Base-by-base conservation (phyloP, 164 flowering plant genomes). In the Buxus sempervirens region DNA sequence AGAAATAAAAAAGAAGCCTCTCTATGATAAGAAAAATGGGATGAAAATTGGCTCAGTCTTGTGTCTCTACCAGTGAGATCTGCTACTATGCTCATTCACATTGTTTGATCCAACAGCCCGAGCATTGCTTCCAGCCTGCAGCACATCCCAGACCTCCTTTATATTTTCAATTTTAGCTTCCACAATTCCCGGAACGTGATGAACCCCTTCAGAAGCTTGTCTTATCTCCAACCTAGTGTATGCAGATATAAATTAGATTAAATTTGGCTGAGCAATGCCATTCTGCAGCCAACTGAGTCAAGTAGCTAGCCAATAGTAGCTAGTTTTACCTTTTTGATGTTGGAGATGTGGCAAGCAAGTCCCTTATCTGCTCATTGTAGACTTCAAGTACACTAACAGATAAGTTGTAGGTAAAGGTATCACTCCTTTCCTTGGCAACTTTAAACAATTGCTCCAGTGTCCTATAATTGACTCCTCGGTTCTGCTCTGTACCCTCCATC, bases 371-470 rank as follows among this genome's bases (percentile, higher is more conserved):
- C 65, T 90, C 98, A 76, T 92, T 90, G 75, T 92, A 92, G 60
- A 92, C 95, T 80, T 92, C 98, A 64, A 92, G 93, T 53, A 90
- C 98, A 58, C 98, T 90, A 49, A 90, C 96, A 26, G 91, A 92
- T 64, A 92, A 82, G 67, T 76, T 64, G 60, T 90, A 92, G 9
- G 69, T 54, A 69, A 74, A 77, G 16, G 86, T 84, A 5, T 89
- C 93, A 60, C 69, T 73, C 71, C 96, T 85, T 72, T 88, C 91
- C 65, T 71, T 79, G 23, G 87, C 77, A 76, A 81, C 64, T 62
- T 79, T 72, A 61, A 92, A 92, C 69, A 92, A 73, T 60, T 87
- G 84, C 61, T 90, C 91, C 27, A 90, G 79, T 45, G 98, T 92
- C 71, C 95, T 79, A 62, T 88, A 90, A 64, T 92, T 92, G 64